Evolutionary conservation across 2,329 filamentous ascomycete species (phyloP), one percentile per base, ranked within the genome.

Genomic region (Alternaria sp.): DNA sequence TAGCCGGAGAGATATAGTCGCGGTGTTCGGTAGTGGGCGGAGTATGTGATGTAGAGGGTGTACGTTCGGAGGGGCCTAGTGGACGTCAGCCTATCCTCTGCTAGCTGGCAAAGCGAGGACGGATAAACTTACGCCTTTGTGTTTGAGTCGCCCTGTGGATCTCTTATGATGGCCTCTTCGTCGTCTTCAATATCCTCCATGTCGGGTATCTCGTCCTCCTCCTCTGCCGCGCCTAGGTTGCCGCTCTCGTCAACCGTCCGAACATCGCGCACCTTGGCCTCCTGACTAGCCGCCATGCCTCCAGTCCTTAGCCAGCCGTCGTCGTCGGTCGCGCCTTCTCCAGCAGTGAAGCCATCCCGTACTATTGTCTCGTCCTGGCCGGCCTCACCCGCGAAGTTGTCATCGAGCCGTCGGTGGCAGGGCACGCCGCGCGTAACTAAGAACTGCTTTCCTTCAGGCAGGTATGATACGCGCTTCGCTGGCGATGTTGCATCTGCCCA

Each of bases 171-270:
- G 44, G 95, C 95, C 80, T 98, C 94, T 63, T 96, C 94, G 61
- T 91, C 89, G 67, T 98, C 91, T 63, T 93, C 94, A 58, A 98
- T 94, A 65, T 98, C 95, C 75, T 98, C 95, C 93, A 98, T 98
- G 75, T 98, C 94, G 0, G 94, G 94, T 63, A 98, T 97, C 72
- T 97, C 94, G 44, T 92, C 53, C 90, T 78, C 76, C 51, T 89
- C 89, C 54, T 89, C 89, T 57, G 87, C 84, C 59, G 94, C 92
- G 14, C 91, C 93, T 44, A 96, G 84, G 73, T 95, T 94, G 26
- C 94, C 94, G 24, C 91, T 89, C 72, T 97, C 93, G 74, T 96
- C 94, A 24, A 97, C 89, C 0, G 94, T 96, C 69, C 92, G 85
- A 42, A 97, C 93, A 78, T 97, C 93, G 69, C 87, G 85, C 24